Evolutionary conservation across 176 grass and related monocot species (phyloP).

Genomic region (Triticum monococcum): DNA sequence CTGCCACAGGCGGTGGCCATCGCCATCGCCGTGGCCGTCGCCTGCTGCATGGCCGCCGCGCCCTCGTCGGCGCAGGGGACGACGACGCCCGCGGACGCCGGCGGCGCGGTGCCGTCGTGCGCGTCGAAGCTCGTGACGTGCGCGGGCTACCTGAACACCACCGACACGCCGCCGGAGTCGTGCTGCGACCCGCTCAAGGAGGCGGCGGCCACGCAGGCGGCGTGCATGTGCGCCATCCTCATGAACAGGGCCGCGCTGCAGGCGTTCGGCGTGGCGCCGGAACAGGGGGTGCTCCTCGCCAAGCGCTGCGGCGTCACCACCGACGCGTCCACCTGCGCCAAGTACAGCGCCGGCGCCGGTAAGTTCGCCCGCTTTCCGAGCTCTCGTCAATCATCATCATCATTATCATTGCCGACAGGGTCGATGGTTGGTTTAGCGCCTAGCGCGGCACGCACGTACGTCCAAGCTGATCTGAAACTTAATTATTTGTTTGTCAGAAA

Average conservation of each 20-base stretch:
- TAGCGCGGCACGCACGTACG: not conserved
- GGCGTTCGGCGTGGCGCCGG: slow-evolving; percentile 45
- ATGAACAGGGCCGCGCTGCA: slow-evolving; percentile 54
- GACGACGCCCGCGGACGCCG: not conserved
- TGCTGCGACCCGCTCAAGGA: slow-evolving; percentile 69
- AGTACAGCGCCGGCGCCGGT: slow-evolving; percentile 10
- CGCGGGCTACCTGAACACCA: slow-evolving; percentile 59
- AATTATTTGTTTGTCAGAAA: not conserved
- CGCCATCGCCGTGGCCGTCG: not conserved
- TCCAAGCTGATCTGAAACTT: not conserved
- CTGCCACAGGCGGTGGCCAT: not conserved
- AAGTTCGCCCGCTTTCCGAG: not conserved
- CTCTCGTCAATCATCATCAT: no score
- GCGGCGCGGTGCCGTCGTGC: slow-evolving; percentile 44
- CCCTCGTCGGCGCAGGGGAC: not conserved
- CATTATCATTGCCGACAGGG: not conserved
- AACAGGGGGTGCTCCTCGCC: slow-evolving; percentile 55
- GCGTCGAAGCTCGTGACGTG: slow-evolving; percentile 51
- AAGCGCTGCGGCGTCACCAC: slow-evolving; percentile 54
- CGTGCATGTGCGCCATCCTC: slow-evolving; percentile 61
- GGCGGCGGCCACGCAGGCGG: slow-evolving; percentile 59
- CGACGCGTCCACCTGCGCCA: slow-evolving; percentile 51
- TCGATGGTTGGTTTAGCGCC: not conserved
- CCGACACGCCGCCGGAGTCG: slow-evolving; percentile 35
- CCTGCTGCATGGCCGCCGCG: not conserved